Evolutionary conservation across 768 basidiomycete genomes (phyloP), one percentile per base, ranked within the genome.

Genomic region (Gloeopeniophorella convolvens): DNA sequence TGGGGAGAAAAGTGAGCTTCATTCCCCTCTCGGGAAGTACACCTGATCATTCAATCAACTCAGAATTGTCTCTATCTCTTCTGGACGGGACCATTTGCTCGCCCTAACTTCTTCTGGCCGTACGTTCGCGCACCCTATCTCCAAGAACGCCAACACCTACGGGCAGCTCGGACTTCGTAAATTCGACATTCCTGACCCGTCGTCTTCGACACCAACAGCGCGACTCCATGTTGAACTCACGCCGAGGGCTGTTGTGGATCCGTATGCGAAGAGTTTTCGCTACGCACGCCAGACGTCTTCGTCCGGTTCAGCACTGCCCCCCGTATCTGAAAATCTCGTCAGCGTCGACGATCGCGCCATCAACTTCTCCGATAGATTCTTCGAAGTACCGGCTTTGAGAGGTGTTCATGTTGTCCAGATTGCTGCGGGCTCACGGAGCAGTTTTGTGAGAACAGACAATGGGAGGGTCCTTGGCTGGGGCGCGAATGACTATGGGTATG

Each of bases 401-500:
- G 84, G 77, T 1, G 65, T 91, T 5, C 63, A 77, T 20, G 70
- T 88, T 36, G 76, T 73, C 16, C 83, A 89, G 65, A 71, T 91
- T 36, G 81, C 82, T 24, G 78, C 90, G 21, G 89, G 89, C 2
- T 71, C 72, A 32, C 74, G 81, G 47, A 82, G 77, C 40, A 91
- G 86, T 59, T 90, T 89, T 60, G 83, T 75, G 9, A 71, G 80
- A 21, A 90, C 89, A 0, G 59, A 67, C 5, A 66, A 71, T 2
- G 93, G 91, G 2, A 72, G 80, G 46, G 86, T 94, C 9, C 75
- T 97, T 16, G 89, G 82, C 0, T 95, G 88, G 80, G 93, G 93
- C 37, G 89, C 89, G 1, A 95, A 96, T 63, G 83, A 88, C 56
- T 85, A 76, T 58, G 91, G 91, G 85, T 85, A 57, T 44, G 75